A percentile compares a stretch with the other conserved stretches of the same genome.
These are phyloP conservation scores for Cyclotella atomus DNA, from an alignment of 108 stramenopile species.

Conservation along the genomic window DNA sequence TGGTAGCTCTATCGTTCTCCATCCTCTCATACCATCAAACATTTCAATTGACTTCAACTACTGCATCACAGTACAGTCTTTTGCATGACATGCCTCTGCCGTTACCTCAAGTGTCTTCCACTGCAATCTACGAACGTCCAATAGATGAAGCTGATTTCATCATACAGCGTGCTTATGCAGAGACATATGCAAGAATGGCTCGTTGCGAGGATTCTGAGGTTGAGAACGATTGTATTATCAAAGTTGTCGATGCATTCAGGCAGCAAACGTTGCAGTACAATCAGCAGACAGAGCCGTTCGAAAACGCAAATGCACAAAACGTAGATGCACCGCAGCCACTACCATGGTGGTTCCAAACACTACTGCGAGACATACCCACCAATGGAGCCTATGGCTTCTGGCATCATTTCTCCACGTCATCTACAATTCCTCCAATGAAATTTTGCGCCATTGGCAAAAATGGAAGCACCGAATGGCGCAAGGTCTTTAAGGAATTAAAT, in stretches of 20 bases:
- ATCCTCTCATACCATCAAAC: conserved; percentile 3
- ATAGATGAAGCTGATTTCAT: conserved; percentile 43
- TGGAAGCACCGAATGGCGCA: conserved; percentile 54
- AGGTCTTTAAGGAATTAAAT: conserved; percentile 40
- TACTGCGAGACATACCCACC: conserved; percentile 47
- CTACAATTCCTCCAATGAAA: conserved; percentile 40
- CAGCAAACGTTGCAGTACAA: neutral
- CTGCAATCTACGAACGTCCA: neutral
- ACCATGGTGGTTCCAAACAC: conserved; percentile 71
- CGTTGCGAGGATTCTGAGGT: conserved; percentile 11
- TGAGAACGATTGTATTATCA: conserved; percentile 28
- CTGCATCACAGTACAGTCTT: neutral
- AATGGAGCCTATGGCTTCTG: conserved; percentile 48
- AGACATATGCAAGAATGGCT: conserved; percentile 37
- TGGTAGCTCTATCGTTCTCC: neutral
- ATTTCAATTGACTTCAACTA: neutral
- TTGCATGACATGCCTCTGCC: neutral
- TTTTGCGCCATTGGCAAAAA: conserved; percentile 60
- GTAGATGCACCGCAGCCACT: conserved; percentile 1
- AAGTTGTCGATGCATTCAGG: neutral
- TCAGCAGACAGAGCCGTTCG: no score
- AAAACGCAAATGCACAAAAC: no score
- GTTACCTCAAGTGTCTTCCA: neutral
- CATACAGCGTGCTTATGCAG: conserved; percentile 32
- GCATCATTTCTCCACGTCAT: conserved; percentile 48